A percentile compares a stretch with the other conserved stretches of the same genome.
These are phyloP conservation scores for Bidens hawaiensis DNA, from an alignment of 140 eudicot genomes.

Conservation along the genomic window DNA sequence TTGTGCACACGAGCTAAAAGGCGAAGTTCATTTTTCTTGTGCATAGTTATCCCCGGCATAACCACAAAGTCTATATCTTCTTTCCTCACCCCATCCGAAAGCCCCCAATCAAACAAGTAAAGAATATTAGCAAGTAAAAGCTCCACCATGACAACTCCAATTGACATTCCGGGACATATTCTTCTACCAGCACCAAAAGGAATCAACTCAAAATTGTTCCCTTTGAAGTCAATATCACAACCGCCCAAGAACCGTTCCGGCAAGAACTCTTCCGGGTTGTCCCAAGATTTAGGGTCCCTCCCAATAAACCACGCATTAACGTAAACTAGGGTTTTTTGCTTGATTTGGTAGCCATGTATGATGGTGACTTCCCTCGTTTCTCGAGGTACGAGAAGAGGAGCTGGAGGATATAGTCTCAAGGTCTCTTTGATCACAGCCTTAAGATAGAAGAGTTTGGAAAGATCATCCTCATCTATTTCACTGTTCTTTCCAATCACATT, in stretches of 20 bases:
- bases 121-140: conserved; percentile 36
- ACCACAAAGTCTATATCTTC: conserved; percentile 27
- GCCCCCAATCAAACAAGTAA: conserved; percentile 30
- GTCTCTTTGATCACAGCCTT: conserved; percentile 31
- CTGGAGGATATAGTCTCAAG: conserved; percentile 28
- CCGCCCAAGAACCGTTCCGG: no score
- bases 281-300: no score
- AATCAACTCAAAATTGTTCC: conserved; percentile 26
- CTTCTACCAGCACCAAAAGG: conserved; percentile 37
- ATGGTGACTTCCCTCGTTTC: conserved; percentile 5
- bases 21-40: conserved; percentile 30
- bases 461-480: conserved; percentile 21
- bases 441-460: conserved; percentile 20
- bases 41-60: conserved; percentile 26
- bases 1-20: conserved; percentile 1
- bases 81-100: conserved; percentile 17
- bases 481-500: no score
- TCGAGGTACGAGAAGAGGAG: conserved; percentile 28
- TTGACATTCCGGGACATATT: conserved; percentile 27
- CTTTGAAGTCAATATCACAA: no score
- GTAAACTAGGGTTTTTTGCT: conserved; percentile 19
- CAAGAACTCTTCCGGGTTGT: conserved; percentile 16
- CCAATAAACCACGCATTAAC: no score
- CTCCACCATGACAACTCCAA: conserved; percentile 17
- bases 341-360: conserved; percentile 26